These are phyloP conservation scores for Triticum turgidum DNA, from an alignment of 176 grass and related monocot genomes.

Conservation along the genomic window DNA sequence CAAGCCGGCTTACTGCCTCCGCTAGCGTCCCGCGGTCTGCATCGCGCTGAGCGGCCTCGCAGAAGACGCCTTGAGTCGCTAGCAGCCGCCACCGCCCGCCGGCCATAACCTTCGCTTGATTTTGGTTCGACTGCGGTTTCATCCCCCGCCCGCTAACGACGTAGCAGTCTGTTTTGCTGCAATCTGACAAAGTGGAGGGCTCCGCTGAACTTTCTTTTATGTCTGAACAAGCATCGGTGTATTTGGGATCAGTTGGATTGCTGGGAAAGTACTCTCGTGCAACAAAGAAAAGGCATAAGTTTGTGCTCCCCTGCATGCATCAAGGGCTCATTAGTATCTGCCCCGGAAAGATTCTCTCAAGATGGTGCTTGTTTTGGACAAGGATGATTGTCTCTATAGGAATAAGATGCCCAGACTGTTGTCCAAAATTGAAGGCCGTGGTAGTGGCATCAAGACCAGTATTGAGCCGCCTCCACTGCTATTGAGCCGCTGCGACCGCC, in stretches of 20 bases:
- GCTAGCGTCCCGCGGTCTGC: too few species aligned
- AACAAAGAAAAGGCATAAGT: slow-evolving; percentile 50
- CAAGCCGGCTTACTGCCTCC: too few species aligned
- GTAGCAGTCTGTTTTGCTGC: too few species aligned
- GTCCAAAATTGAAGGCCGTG: slow-evolving; percentile 75
- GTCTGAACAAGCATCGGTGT: slow-evolving; percentile 19
- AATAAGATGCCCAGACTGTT: slow-evolving; percentile 93
- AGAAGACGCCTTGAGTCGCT: too few species aligned
- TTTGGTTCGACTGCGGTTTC: too few species aligned
- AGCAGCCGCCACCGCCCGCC: too few species aligned
- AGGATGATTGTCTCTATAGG: slow-evolving; percentile 84
- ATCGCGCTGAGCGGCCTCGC: too few species aligned
- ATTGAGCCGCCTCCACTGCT: not conserved
- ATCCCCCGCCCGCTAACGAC: too few species aligned
- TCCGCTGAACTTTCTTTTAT: too few species aligned
- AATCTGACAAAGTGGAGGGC: too few species aligned
- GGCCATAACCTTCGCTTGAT: too few species aligned
- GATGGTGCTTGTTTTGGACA: slow-evolving; percentile 77
- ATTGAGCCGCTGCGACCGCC: too few species aligned
- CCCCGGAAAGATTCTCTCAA: not conserved
- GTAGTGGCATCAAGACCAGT: slow-evolving; percentile 81
- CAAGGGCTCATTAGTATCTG: slow-evolving; percentile 9
- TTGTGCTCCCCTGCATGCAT: slow-evolving; percentile 44
- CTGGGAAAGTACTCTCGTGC: slow-evolving; percentile 64
- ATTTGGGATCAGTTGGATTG: slow-evolving; percentile 59